Percentiles rank a stretch among this genome's conserved stretches.
These are phyloP conservation scores for Iodosphaeria phyllophila DNA, from an alignment of 2,329 filamentous ascomycete species.

Conservation along the genomic window DNA sequence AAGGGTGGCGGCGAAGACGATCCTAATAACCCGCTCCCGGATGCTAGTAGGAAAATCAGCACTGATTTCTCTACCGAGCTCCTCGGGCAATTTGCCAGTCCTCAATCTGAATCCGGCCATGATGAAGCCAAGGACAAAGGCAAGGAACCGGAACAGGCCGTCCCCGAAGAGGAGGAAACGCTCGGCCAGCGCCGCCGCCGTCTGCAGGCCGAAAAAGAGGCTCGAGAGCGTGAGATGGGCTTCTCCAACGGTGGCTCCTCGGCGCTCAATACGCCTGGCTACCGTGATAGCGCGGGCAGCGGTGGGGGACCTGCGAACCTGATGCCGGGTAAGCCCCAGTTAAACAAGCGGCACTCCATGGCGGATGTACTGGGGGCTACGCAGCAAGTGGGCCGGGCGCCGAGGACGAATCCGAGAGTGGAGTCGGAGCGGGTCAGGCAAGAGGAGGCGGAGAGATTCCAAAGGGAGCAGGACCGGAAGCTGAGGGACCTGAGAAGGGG, in stretches of 20 bases:
- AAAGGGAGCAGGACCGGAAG: slow-evolving; percentile 25
- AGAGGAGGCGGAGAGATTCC: slow-evolving; percentile 20
- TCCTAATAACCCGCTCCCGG: slow-evolving; percentile 29
- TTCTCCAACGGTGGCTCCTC: too few relatives aligned
- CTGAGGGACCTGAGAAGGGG: slow-evolving; percentile 28
- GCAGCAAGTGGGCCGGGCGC: slow-evolving; percentile 10
- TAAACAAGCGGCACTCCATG: slow-evolving; percentile 26
- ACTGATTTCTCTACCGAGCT: slow-evolving; percentile 51
- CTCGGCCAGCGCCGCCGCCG: slow-evolving; percentile 59
- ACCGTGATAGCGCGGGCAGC: slow-evolving; percentile 9
- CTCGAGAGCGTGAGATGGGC: slow-evolving; percentile 36
- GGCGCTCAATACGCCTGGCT: slow-evolving; percentile 8
- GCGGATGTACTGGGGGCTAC: slow-evolving; percentile 34
- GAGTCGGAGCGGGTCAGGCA: slow-evolving; percentile 21
- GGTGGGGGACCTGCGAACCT: neutral
- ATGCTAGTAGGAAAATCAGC: slow-evolving; percentile 40
- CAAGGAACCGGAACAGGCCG: slow-evolving; percentile 10
- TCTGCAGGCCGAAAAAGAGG: slow-evolving; percentile 51
- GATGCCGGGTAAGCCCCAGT: slow-evolving; percentile 14
- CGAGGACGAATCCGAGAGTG: slow-evolving; percentile 23
- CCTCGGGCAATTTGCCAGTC: slow-evolving; percentile 43
- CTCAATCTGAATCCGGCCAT: too few relatives aligned
- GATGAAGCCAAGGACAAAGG: slow-evolving; percentile 17
- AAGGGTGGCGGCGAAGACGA: slow-evolving; percentile 28
- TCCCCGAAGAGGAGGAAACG: slow-evolving; percentile 49